Conservation (phyloP, 129 eudicot species). For the Tagetes erecta region DNA sequence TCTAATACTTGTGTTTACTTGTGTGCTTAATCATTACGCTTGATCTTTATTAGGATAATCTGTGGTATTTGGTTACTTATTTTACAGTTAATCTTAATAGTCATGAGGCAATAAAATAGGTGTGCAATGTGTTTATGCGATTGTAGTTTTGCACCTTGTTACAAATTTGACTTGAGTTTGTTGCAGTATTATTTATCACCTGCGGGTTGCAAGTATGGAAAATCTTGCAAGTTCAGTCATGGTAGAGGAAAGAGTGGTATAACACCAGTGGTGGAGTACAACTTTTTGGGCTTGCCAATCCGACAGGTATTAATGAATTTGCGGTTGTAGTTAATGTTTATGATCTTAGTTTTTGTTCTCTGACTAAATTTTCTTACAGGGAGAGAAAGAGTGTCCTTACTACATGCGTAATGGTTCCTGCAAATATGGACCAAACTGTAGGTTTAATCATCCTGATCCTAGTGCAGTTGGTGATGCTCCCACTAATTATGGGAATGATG, state of each 20-base stretch:
- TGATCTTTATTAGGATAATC: background rate
- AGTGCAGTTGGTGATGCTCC: constrained; percentile 53
- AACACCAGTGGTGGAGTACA: constrained; percentile 51
- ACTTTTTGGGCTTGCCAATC: constrained; percentile 90
- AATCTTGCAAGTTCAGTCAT: constrained; percentile 76
- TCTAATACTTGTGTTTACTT: constrained; percentile 17
- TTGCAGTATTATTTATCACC: constrained; percentile 79
- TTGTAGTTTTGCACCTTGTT: background rate
- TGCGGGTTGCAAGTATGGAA: constrained; percentile 86
- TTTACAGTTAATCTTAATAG: background rate
- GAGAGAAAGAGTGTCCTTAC: constrained; percentile 81
- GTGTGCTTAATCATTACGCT: constrained; percentile 5
- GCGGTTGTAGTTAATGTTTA: background rate
- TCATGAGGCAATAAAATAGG: constrained; percentile 3
- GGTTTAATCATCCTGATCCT: constrained; percentile 99
- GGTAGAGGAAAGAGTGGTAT: constrained; percentile 43
- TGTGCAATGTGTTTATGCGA: background rate
- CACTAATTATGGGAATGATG: constrained; percentile 53
- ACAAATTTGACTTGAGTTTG: constrained; percentile 22
- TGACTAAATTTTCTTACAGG: constrained; percentile 39
- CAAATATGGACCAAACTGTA: constrained; percentile 83
- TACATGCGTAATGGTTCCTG: constrained; percentile 97
- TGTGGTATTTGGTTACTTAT: background rate
- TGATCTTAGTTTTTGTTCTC: constrained; percentile 8
- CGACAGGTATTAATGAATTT: constrained; percentile 57